Conservation (phyloP, 352 stramenopile species). For the Pythium rishiriense region DNA sequence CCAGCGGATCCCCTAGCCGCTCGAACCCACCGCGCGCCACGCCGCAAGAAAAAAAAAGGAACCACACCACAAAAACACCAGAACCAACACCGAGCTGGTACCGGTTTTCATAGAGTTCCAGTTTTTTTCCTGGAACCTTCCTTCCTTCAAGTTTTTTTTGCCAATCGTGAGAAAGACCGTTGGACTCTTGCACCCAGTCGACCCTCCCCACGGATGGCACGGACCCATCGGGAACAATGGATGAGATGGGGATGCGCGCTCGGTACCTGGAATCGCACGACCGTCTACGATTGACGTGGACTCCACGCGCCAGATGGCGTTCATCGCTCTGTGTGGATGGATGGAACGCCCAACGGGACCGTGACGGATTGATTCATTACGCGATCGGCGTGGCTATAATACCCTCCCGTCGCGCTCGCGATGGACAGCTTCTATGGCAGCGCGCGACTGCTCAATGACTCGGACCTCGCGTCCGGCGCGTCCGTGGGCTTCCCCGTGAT, state of each 20-base stretch:
- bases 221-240: no score
- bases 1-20: background rate
- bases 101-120: background rate
- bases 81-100: background rate
- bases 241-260: no score
- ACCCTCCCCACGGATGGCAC: no score
- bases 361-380: background rate
- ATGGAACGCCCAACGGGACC: no score
- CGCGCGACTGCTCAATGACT: background rate
- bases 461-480: background rate
- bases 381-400: background rate
- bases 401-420: background rate
- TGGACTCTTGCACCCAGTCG: background rate
- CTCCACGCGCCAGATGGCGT: no score
- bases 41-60: background rate
- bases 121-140: no score
- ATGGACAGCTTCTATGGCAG: background rate
- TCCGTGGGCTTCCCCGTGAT: slow-evolving; percentile 12
- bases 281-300: no score
- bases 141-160: no score
- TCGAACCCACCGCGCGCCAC: no score
- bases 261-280: background rate
- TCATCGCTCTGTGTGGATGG: no score
- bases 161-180: background rate
- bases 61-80: background rate